Conservation (phyloP, 2,329 filamentous ascomycete species). For the Diplodia mutila region DNA sequence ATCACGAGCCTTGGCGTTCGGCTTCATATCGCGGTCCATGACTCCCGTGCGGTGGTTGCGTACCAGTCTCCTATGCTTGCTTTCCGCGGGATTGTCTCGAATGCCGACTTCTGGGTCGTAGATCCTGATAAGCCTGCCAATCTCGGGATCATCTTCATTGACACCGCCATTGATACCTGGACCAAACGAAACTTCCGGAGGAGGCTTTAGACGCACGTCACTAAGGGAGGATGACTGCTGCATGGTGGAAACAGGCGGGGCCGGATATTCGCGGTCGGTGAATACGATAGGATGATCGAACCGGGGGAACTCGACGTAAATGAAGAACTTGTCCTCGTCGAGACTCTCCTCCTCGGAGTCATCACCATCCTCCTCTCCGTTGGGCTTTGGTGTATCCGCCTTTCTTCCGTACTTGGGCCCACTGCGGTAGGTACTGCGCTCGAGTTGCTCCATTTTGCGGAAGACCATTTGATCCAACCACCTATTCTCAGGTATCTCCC, state of each 20-base stretch:
- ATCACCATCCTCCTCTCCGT: constrained; percentile 31
- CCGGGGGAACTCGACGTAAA: constrained; percentile 88
- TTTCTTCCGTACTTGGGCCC: constrained; percentile 29
- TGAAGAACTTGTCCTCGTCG: constrained; percentile 71
- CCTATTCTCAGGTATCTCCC: constrained; percentile 87
- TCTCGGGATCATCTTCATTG: constrained; percentile 54
- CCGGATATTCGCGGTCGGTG: constrained; percentile 88
- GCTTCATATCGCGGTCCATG: constrained; percentile 91
- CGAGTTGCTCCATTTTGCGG: constrained; percentile 77
- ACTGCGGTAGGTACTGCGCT: constrained; percentile 42
- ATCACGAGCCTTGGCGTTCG: constrained; percentile 91
- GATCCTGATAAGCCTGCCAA: constrained; percentile 73
- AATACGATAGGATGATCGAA: constrained; percentile 97
- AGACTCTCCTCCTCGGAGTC: constrained; percentile 46
- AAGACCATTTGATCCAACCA: constrained; percentile 97
- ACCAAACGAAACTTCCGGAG: constrained; percentile 86
- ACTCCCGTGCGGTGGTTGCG: constrained; percentile 92
- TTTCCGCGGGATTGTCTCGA: constrained; percentile 89
- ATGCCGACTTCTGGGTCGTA: constrained; percentile 93
- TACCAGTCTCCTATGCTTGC: constrained; percentile 89
- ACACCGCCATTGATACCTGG: constrained; percentile 79
- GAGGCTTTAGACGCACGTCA: constrained; percentile 73
- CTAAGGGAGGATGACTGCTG: constrained; percentile 67
- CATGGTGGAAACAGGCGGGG: constrained; percentile 78
- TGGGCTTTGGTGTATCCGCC: constrained; percentile 44